phyloP scores from a whole-genome alignment of 1,139 yeast genomes.

The Hyphopichia pseudoburtonii region DNA sequence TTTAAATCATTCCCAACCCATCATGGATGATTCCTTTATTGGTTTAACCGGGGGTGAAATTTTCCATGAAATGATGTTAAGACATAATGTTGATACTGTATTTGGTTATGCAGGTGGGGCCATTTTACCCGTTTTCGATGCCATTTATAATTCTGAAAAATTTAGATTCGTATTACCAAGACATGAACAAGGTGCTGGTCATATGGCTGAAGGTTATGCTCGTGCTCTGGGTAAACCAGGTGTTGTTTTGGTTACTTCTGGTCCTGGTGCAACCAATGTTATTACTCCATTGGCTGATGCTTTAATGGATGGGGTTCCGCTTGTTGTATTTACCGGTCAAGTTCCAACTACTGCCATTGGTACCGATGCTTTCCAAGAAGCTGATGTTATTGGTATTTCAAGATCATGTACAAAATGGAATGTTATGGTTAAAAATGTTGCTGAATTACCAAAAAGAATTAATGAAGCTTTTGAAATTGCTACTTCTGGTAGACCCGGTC shows the following conservation, averaged over 20 bases:
- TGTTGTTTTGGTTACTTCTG: conserved; percentile 94
- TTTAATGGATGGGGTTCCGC: conserved; percentile 93
- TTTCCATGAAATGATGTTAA: conserved; percentile 97
- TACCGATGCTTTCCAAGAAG: conserved; percentile 98
- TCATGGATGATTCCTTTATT: conserved; percentile 81
- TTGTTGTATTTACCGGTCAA: conserved; percentile 97
- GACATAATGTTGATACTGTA: conserved; percentile 92
- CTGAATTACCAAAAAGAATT: conserved; percentile 91
- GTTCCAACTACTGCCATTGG: conserved; percentile 95
- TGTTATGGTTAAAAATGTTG: conserved; percentile 94
- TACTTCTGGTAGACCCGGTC: conserved; percentile 95
- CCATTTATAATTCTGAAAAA: conserved; percentile 86
- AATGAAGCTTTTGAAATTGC: conserved; percentile 99
- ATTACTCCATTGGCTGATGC: conserved; percentile 98
- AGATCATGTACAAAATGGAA: conserved; percentile 99
- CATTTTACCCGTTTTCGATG: conserved; percentile 95
- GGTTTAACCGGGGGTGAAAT: conserved; percentile 97
- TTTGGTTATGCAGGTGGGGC: conserved; percentile 99
- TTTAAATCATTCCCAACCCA: conserved; percentile 13
- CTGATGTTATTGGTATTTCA: conserved; percentile 95
- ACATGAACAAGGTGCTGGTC: conserved; percentile 99
- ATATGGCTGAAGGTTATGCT: conserved; percentile 99
- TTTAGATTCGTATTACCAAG: conserved; percentile 91
- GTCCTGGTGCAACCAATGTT: conserved; percentile 98
- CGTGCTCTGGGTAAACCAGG: conserved; percentile 97